Evolutionary conservation across 2,329 filamentous ascomycete species (phyloP), one percentile per base, ranked within the genome.

Genomic region (Penicillium italicum): DNA sequence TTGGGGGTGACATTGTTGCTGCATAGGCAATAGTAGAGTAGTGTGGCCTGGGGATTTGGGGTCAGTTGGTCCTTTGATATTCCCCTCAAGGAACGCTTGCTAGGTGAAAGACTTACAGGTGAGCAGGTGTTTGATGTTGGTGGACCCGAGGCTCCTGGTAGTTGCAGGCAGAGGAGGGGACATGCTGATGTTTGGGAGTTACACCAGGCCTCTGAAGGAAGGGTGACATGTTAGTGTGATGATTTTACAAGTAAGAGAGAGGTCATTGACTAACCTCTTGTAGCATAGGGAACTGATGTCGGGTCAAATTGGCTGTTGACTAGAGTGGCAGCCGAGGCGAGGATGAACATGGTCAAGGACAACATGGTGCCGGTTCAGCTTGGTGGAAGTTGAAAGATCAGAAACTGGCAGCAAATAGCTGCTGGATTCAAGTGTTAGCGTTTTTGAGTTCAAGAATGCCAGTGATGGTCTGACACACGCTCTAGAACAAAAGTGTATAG

Each of bases 21-120:
- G 72, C 84, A 87, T 61, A 84, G 73, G 67, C 84, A 87, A 52
- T 68, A 66, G 72, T 80, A 87, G 57, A 62, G 64, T n/a, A 87
- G 78, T 40, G 74, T 74, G 36, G 74, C 55, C 76, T 77, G 36
- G 47, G n/a, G 26, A 20, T 18, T 30, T 42, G 18, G 18, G 9
- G 18, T 48, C 52, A 57, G 61, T 46, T 11, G 50, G 22, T n/a
- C 40, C 4, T 7, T 31, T 24, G 10, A 3, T 18, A 12, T 14
- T 41, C 4, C 9, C 9, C 6, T 5, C 2, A 20, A 30, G 53
- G 26, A 22, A 38, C 45, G 18, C 24, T 14, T n/a, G 24, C 4
- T 30, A 37, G 5, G 42, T 12, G 31, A 20, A 45, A 40, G 10
- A 53, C 68, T 64, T 67, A 76, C 74, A 5, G 72, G n/a, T 54